Percentiles rank a stretch among this genome's conserved stretches.
Evolutionary conservation across 2,329 filamentous ascomycete species (phyloP).

Genomic region (Acrocalymma vagum): DNA sequence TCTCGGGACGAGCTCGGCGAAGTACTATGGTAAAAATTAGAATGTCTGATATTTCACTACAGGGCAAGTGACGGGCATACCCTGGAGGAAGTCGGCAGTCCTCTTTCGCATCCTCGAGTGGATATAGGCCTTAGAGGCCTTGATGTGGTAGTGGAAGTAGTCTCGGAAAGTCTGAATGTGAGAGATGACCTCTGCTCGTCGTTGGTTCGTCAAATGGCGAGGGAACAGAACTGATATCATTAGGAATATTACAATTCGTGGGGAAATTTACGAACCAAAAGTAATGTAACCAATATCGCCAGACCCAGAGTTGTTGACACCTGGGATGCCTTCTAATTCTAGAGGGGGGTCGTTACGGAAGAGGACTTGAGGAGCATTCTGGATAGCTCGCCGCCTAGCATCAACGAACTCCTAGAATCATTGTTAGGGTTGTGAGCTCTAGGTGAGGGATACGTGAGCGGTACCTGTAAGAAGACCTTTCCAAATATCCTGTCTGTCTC

Average conservation of each 20-base stretch:
- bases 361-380: constrained; percentile 97
- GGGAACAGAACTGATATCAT: constrained; percentile 82
- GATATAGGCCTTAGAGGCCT: constrained; percentile 98
- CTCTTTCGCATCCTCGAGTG: constrained; percentile 97
- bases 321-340: constrained; percentile 86
- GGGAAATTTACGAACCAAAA: constrained; percentile 72
- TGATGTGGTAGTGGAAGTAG: constrained; percentile 99
- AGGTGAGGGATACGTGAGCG: neutral
- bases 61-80: too few relatives aligned
- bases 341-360: constrained; percentile 95
- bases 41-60: too few relatives aligned
- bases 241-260: constrained; percentile 20
- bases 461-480: constrained; percentile 89
- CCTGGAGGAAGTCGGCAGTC: constrained; percentile 97
- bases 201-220: constrained; percentile 87
- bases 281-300: constrained; percentile 97
- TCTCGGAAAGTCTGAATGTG: constrained; percentile 99
- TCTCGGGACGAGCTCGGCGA: constrained; percentile 91
- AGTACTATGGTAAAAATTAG: constrained; percentile 80
- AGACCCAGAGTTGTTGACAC: constrained; percentile 74
- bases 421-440: neutral
- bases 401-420: constrained; percentile 83
- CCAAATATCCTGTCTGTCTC: constrained; percentile 98
- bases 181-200: constrained; percentile 93
- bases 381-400: constrained; percentile 90